Percentiles rank a stretch among this genome's conserved stretches.
Conservation (phyloP, 2,329 filamentous ascomycete species). For the Zasmidium angulare region DNA sequence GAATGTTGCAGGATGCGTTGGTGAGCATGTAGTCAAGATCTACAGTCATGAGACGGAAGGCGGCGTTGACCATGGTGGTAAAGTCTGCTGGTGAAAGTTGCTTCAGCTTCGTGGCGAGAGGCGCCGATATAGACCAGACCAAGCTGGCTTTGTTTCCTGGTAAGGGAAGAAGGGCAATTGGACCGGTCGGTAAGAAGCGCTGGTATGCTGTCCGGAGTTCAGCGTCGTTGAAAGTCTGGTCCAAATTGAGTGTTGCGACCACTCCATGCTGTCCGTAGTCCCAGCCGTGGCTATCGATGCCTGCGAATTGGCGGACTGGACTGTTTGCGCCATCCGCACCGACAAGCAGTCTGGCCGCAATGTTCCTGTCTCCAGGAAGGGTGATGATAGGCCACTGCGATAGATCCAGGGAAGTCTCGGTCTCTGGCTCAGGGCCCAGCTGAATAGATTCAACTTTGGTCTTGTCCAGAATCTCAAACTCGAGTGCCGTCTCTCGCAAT, state of each 20-base stretch:
- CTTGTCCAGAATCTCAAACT: slow-evolving; percentile 69
- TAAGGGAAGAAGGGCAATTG: slow-evolving; percentile 85
- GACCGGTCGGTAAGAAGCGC: slow-evolving; percentile 88
- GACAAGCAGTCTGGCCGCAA: slow-evolving; percentile 81
- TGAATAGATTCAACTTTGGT: slow-evolving; percentile 78
- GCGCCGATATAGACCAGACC: slow-evolving; percentile 90
- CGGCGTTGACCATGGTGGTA: slow-evolving; percentile 85
- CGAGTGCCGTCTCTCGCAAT: slow-evolving; percentile 58
- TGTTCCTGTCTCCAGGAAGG: slow-evolving; percentile 61
- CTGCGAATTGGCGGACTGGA: slow-evolving; percentile 85
- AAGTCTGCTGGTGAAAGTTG: slow-evolving; percentile 72
- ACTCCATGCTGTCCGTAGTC: slow-evolving; percentile 90
- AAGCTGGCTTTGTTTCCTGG: slow-evolving; percentile 80
- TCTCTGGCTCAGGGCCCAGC: slow-evolving; percentile 64
- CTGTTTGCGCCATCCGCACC: slow-evolving; percentile 95
- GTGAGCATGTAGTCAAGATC: slow-evolving; percentile 84
- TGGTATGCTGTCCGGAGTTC: slow-evolving; percentile 80
- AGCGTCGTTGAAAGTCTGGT: slow-evolving; percentile 30
- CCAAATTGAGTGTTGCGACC: slow-evolving; percentile 79
- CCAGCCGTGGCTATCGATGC: slow-evolving; percentile 84
- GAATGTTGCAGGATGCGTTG: slow-evolving; percentile 45
- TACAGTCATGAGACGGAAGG: slow-evolving; percentile 75
- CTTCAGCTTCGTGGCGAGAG: slow-evolving; percentile 77
- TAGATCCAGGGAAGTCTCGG: slow-evolving; percentile 62
- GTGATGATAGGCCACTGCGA: slow-evolving; percentile 84